Conservation (phyloP, 1,284 basidiomycete species). For the Omphalotus olearius region DNA sequence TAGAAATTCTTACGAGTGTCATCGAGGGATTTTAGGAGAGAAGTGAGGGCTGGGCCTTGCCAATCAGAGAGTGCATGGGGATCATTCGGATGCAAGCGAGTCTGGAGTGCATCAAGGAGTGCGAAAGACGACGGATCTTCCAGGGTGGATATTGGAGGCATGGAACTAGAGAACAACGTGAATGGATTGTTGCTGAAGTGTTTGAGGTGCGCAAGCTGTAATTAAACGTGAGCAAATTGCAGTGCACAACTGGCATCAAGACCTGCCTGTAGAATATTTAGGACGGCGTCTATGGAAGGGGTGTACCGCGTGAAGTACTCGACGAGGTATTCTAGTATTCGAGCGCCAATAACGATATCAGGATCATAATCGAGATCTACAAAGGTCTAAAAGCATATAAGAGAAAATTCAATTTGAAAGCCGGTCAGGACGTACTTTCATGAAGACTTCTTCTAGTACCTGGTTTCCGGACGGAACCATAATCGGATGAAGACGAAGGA, state of each 20-base stretch:
- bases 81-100: conserved; percentile 26
- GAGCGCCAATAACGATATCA: conserved; percentile 55
- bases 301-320: conserved; percentile 54
- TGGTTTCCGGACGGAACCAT: conserved; percentile 41
- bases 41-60: conserved; percentile 19
- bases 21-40: conserved; percentile 31
- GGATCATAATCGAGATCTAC: conserved; percentile 58
- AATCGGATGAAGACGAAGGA: conserved; percentile 50
- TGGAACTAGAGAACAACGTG: conserved; percentile 37
- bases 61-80: conserved; percentile 17
- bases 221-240: not conserved
- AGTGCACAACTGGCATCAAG: not conserved
- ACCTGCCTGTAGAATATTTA: conserved; percentile 58
- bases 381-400: conserved; percentile 45
- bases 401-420: not conserved
- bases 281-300: conserved; percentile 48
- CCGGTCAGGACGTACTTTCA: not conserved
- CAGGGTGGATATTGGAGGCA: conserved; percentile 19
- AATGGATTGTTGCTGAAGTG: conserved; percentile 61
- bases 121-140: conserved; percentile 24
- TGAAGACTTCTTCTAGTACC: conserved; percentile 47
- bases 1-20: conserved; percentile 35
- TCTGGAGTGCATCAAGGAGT: conserved; percentile 40
- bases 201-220: conserved; percentile 58
- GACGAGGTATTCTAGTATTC: conserved; percentile 45